Evolutionary conservation across 441 rosid genomes (phyloP), one percentile per base, ranked within the genome.

Genomic region (Eutrema salsugineum): DNA sequence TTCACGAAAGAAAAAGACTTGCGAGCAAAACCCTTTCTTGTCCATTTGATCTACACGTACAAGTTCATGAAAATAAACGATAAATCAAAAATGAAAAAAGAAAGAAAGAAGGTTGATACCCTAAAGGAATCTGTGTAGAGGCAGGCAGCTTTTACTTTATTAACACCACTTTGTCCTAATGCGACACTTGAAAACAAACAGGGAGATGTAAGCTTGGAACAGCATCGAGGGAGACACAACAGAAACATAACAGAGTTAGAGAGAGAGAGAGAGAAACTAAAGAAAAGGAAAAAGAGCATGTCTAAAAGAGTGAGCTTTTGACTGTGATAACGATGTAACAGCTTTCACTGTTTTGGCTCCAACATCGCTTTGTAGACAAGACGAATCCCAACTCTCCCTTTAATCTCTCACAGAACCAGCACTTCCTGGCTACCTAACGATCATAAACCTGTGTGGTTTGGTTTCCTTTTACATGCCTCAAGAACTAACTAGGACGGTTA

Each of bases 141-240:
- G 70, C 79, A 68, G 9, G 70, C 79, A 75, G 79, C 79, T 76
- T 76, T 76, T 7, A 47, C 75, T 76, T 76, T 69, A 63, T 39
- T 56, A 63, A 76, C 66, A 76, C 40, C 61, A 56, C 71, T 76
- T 69, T 76, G 66, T 76, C 61, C 55, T 40, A 75, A 63, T 54
- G 65, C 64, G 36, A 55, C 50, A 30, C 70, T 63, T 75, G 70
- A 16, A 76, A 57, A 49, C 57, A 66, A 49, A 49, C 30, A 49
- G 19, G 22, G 68, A 46, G 8, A 61, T 55, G 66, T 55, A 54
- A 76, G 66, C 20, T 62, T 57, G 53, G 28, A 57, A 66, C 66
- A 66, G 65, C 39, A 72, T 54, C 42, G 15, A 27, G 70, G 78
- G 70, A 75, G 70, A 68, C 74, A 62, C 58, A 54, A 68, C 65